These are phyloP conservation scores for Wallacemonas sp. DNA, from an alignment of 208 protist species.

Conservation along the genomic window DNA sequence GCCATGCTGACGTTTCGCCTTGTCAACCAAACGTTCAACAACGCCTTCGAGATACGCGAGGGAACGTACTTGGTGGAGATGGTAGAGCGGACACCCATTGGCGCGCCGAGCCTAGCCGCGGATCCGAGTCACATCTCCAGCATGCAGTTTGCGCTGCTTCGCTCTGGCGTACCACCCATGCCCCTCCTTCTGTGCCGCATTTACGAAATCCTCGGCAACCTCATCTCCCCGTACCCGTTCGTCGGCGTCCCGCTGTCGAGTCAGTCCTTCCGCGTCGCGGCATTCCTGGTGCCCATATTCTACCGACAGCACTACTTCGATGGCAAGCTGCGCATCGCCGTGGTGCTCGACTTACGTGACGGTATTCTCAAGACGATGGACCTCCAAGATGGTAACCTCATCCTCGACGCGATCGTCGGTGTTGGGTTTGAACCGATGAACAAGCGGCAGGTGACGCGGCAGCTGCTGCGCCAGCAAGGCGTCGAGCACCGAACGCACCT, in stretches of 20 bases:
- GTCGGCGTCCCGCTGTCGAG: conserved; percentile 43
- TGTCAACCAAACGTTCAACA: conserved; percentile 46
- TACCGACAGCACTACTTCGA: conserved; percentile 56
- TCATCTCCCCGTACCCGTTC: conserved; percentile 56
- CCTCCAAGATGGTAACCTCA: conserved; percentile 42
- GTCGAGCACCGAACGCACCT: neutral
- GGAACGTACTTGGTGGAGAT: conserved; percentile 47
- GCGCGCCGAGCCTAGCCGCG: conserved; percentile 30
- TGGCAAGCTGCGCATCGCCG: conserved; percentile 36
- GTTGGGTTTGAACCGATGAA: conserved; percentile 57
- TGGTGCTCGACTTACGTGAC: conserved; percentile 59
- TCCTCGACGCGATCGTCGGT: conserved; percentile 36
- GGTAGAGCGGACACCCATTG: conserved; percentile 42
- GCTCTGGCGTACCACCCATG: conserved; percentile 38
- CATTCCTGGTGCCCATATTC: conserved; percentile 46
- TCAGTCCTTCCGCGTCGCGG: conserved; percentile 52
- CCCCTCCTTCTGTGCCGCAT: conserved; percentile 56
- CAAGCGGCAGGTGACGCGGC: conserved; percentile 33
- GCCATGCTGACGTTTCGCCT: conserved; percentile 55
- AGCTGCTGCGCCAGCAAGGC: conserved; percentile 16
- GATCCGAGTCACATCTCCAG: conserved; percentile 34
- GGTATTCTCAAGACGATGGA: conserved; percentile 52
- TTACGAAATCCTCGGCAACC: conserved; percentile 55
- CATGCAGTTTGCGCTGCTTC: conserved; percentile 47
- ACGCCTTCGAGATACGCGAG: conserved; percentile 53